A percentile compares a stretch with the other conserved stretches of the same genome.
These are phyloP conservation scores for Thermothelomyces thermophilus DNA, from an alignment of 2,329 filamentous ascomycete species.

Conservation along the genomic window DNA sequence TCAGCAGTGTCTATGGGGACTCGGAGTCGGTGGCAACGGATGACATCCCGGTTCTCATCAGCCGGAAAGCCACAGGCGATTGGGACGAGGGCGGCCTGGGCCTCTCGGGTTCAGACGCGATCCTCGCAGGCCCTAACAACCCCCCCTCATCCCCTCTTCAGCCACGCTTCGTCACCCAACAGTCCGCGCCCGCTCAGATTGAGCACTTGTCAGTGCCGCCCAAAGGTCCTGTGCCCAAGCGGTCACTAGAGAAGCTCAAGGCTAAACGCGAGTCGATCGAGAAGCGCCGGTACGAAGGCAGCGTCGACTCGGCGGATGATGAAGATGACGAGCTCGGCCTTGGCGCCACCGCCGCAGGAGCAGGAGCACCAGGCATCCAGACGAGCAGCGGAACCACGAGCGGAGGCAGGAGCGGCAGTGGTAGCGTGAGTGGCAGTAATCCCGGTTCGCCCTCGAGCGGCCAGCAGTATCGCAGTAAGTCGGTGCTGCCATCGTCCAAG, in stretches of 20 bases:
- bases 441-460: conserved; percentile 15
- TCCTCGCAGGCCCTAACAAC: conserved; percentile 29
- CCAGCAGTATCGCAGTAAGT: conserved; percentile 47
- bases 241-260: conserved; percentile 66
- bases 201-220: conserved; percentile 42
- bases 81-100: conserved; percentile 76
- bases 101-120: conserved; percentile 58
- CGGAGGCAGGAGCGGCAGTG: conserved; percentile 24
- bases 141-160: conserved; percentile 39
- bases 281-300: conserved; percentile 63
- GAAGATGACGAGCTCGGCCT: conserved; percentile 84
- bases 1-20: conserved; percentile 82
- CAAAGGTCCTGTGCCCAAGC: conserved; percentile 45
- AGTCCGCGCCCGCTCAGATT: conserved; percentile 59
- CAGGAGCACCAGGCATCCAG: conserved; percentile 5
- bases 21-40: conserved; percentile 72
- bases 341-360: conserved; percentile 26
- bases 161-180: conserved; percentile 48
- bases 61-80: conserved; percentile 65
- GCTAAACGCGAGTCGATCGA: conserved; percentile 71
- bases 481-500: conserved; percentile 69
- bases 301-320: conserved; percentile 81
- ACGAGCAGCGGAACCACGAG: conserved; percentile 16
- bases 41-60: conserved; percentile 69
- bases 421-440: conserved; percentile 14